Conservation (phyloP, 306 rosid genomes). For the Prunus campanulata region DNA sequence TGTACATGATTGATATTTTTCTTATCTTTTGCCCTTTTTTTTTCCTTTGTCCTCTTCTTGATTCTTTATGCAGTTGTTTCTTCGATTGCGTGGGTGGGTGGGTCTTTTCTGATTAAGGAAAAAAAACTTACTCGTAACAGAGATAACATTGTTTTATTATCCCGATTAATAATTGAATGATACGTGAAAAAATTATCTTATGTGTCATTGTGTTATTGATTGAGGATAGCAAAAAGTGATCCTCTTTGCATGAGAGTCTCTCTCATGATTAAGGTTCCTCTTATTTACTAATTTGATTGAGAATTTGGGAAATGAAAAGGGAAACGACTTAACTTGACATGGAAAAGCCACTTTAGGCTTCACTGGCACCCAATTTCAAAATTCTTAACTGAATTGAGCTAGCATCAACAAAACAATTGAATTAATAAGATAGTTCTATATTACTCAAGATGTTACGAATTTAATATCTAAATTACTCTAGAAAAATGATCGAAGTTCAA, state of each 20-base stretch:
- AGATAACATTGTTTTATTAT: too few relatives aligned
- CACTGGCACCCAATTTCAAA: constrained; percentile 1
- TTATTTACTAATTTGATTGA: background rate
- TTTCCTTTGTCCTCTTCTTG: constrained; percentile 26
- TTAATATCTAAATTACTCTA: too few relatives aligned
- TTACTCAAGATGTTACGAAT: too few relatives aligned
- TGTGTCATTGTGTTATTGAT: too few relatives aligned
- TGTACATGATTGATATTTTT: constrained; percentile 43
- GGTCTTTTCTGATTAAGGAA: background rate
- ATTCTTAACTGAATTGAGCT: background rate
- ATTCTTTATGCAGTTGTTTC: constrained; percentile 33
- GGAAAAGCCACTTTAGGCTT: constrained; percentile 20
- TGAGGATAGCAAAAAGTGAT: rapidly evolving
- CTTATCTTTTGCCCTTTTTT: constrained; percentile 17
- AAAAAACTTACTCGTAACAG: too few relatives aligned
- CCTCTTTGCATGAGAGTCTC: rapidly evolving
- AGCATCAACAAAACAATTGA: too few relatives aligned
- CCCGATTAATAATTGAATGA: rapidly evolving
- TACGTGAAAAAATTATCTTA: too few relatives aligned
- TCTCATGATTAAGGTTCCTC: background rate
- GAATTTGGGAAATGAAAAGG: background rate
- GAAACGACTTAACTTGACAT: constrained; percentile 24
- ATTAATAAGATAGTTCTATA: too few relatives aligned
- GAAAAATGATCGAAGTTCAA: too few relatives aligned
- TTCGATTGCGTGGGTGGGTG: constrained; percentile 24